Percentiles rank a stretch among this genome's conserved stretches.
These are phyloP conservation scores for Clarireedia paspali DNA, from an alignment of 2,329 filamentous ascomycete genomes.

Conservation along the genomic window DNA sequence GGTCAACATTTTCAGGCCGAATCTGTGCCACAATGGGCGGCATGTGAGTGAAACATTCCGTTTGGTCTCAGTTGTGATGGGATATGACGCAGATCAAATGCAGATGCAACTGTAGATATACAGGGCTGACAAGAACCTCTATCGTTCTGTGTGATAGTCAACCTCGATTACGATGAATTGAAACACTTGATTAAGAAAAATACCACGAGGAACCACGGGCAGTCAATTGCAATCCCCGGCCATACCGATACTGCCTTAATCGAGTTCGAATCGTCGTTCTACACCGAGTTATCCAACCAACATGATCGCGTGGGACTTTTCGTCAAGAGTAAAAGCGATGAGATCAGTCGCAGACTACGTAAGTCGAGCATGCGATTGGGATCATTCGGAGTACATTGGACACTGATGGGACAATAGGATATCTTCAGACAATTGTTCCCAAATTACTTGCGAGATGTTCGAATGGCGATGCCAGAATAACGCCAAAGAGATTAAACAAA, in stretches of 20 bases:
- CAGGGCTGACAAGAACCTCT: slow-evolving; percentile 4
- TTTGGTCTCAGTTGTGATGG: background rate
- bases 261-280: slow-evolving; percentile 66
- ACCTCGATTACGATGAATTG: slow-evolving; percentile 82
- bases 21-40: slow-evolving; percentile 75
- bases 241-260: slow-evolving; percentile 50
- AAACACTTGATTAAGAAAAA: slow-evolving; percentile 78
- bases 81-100: slow-evolving; percentile 5
- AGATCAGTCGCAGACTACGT: slow-evolving; percentile 65
- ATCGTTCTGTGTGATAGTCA: slow-evolving; percentile 44
- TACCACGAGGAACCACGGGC: slow-evolving; percentile 63
- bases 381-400: background rate
- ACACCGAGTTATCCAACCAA: slow-evolving; percentile 61
- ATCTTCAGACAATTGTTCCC: slow-evolving; percentile 19
- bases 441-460: slow-evolving; percentile 22
- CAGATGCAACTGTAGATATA: no score
- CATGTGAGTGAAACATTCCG: slow-evolving; percentile 44
- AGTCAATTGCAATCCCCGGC: slow-evolving; percentile 67
- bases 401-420: slow-evolving; percentile 17
- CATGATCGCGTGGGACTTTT: slow-evolving; percentile 74
- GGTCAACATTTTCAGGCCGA: slow-evolving; percentile 64
- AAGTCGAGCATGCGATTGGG: slow-evolving; percentile 26
- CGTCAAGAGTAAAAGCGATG: slow-evolving; percentile 70
- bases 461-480: slow-evolving; percentile 19
- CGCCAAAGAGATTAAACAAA: slow-evolving; percentile 22